A percentile compares a stretch with the other conserved stretches of the same genome.
Conservation (phyloP, 164 flowering plant species). For the Annona squamosa region DNA sequence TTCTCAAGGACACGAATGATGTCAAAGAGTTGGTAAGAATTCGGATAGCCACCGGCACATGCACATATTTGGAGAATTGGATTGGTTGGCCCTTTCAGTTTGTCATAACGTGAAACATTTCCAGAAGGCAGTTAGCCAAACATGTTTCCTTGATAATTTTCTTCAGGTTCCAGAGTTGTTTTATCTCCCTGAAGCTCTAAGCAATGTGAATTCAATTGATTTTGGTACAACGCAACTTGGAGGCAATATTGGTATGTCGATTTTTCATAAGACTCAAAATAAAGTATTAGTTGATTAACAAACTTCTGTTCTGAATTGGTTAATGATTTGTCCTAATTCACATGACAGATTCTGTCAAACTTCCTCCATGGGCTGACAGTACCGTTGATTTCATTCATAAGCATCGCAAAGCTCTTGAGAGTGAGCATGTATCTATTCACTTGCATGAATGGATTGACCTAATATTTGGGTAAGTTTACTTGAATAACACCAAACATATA, state of each 20-base stretch:
- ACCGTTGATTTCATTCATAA: conserved; percentile 88
- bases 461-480: conserved; percentile 73
- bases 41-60: background rate
- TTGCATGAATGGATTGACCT: conserved; percentile 99
- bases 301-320: background rate
- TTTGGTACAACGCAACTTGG: conserved; percentile 96
- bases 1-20: conserved; percentile 98
- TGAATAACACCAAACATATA: background rate
- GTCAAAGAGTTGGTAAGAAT: conserved; percentile 92
- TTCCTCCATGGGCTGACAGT: conserved; percentile 94
- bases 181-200: conserved; percentile 86
- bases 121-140: conserved; percentile 1
- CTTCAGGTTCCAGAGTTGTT: conserved; percentile 91
- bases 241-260: conserved; percentile 66
- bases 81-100: background rate
- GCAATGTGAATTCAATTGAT: conserved; percentile 79
- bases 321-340: background rate
- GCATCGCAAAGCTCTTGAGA: conserved; percentile 95
- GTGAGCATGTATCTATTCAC: conserved; percentile 95
- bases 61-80: background rate
- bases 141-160: conserved; percentile 10
- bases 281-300: background rate
- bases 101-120: background rate
- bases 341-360: conserved; percentile 64
- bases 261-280: background rate